Base-by-base conservation (phyloP, 441 rosid species). In the Syzygium syzygioides region DNA sequence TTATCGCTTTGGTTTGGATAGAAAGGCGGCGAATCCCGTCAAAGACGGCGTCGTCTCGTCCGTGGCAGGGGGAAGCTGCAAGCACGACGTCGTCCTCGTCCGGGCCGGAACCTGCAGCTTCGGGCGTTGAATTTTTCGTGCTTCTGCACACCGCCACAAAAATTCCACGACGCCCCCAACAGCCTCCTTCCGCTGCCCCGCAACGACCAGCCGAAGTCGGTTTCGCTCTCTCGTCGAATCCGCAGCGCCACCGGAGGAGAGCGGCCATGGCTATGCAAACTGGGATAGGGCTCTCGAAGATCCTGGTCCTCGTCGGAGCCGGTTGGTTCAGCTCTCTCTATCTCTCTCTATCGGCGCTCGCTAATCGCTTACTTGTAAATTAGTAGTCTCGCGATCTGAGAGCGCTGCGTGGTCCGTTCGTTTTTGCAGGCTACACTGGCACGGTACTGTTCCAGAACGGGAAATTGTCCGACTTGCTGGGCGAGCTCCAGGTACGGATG, bases 291-390 rank as follows among this genome's bases (percentile, higher is more conserved):
- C 86, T 96, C 41, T 93, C 97, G 25, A 95, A 85, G 94, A 94
- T 97, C 89, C 55, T 97, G 83, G 9, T 97, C 92, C 85, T 96
- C 79, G 98, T 92, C 88, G 99, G 98, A 90, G 98, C 98, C 88
- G 99, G 99, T 93, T 89, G 99, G 99, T 93, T 91, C 48, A 7
- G 25, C 55, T 68, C 83, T 20, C 26, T 41, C 1, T 83, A 71
- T 53, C 41, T 19, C 17, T 41, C 48, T 10, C 79, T 56, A 23
- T 34, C 23, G 55, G 56, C n/a, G 56, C n/a, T 71, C 13, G n/a
- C 17, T 26, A 66, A 50, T 66, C 52, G 83, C 83, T 37, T 23
- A 6, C 83, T 76, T 23, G 52, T 20, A 7, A 12, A 23, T 13
- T 15, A 37, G 83, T 15, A 37, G 83, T 71, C 53, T 6, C 59